These are phyloP conservation scores for Fusarium irregulare DNA, from an alignment of 2,329 filamentous ascomycete genomes.

Conservation along the genomic window DNA sequence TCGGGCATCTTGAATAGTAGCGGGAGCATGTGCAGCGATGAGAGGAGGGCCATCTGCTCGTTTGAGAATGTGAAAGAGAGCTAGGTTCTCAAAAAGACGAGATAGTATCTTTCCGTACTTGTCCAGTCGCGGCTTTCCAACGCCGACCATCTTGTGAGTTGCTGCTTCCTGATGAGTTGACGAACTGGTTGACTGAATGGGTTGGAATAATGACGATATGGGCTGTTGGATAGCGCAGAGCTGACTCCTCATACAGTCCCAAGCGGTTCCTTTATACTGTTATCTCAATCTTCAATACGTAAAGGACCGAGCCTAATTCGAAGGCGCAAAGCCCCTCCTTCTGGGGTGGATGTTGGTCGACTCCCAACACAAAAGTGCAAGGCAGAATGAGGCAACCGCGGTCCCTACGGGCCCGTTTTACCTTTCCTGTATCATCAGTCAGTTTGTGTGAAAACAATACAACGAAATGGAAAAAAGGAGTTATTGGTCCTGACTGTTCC, in stretches of 20 bases:
- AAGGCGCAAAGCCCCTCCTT: background rate
- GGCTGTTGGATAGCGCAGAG: background rate
- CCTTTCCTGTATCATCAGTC: background rate
- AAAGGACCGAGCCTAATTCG: background rate
- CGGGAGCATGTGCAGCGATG: background rate
- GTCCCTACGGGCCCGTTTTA: background rate
- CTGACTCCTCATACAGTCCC: no score
- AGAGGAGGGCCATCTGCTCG: constrained; percentile 25
- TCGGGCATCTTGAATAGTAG: constrained; percentile 7
- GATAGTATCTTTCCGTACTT: constrained; percentile 27
- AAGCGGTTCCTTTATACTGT: background rate
- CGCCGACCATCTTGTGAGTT: constrained; percentile 9
- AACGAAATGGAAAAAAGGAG: constrained; percentile 1
- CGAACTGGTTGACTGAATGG: background rate
- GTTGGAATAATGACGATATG: background rate
- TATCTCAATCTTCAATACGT: background rate
- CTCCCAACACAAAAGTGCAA: constrained; percentile 1
- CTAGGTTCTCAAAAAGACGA: constrained; percentile 39
- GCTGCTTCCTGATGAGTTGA: background rate
- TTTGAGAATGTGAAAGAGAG: constrained; percentile 31
- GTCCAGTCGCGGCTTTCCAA: constrained; percentile 31
- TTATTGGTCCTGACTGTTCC: background rate
- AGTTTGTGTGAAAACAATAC: background rate
- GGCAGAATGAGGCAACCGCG: background rate
- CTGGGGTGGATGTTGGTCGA: constrained; percentile 13